Evolutionary conservation across 305 asterid species (phyloP), one percentile per base, ranked within the genome.

Genomic region (Vinca major): DNA sequence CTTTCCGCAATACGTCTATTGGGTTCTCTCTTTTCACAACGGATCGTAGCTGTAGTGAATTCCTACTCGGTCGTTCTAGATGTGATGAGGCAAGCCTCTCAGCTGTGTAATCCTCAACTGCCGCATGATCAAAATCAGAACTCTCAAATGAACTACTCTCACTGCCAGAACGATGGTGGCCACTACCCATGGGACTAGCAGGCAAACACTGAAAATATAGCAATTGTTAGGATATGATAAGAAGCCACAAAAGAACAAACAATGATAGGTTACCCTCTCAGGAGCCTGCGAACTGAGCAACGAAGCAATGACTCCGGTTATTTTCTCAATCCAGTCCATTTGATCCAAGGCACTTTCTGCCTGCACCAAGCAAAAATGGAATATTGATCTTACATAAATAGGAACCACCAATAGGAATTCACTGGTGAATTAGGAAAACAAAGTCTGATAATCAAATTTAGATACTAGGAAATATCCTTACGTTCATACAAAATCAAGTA

Each of bases 271-370:
- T 82, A 94, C 99, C 89, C 97, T 85, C 62, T 91, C 99, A 50
- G 99, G 96, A 54, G 88, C 85, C 88, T 94, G 99, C 53, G 96
- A 91, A 81, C 97, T 94, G 81, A 94, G 81, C 74, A 94, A 77
- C 52, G 99, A 94, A 45, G 99, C 99, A 72, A 94, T 91, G 72
- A 91, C 98, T 70, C 99, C 99, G 1, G 99, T 94, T 63, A 94
- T 94, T 84, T 94, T 94, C 86, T 94, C 99, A 66, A 94, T 88
- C 99, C 99, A 94, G 73, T 89, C 98, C 98, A 91, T 94, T 81
- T 91, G 99, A 85, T 94, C 99, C 76, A 88, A 77, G 73, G 97
- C 89, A 80, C 96, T 94, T 84, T 94, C 99, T 65, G 99, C 99
- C 97, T 94, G 91, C 87, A 83, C 73, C 82, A 72, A 73, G 77